These are phyloP conservation scores for Funneliformis geosporum DNA, from an alignment of 192 early-diverging fungal genomes.

Conservation along the genomic window DNA sequence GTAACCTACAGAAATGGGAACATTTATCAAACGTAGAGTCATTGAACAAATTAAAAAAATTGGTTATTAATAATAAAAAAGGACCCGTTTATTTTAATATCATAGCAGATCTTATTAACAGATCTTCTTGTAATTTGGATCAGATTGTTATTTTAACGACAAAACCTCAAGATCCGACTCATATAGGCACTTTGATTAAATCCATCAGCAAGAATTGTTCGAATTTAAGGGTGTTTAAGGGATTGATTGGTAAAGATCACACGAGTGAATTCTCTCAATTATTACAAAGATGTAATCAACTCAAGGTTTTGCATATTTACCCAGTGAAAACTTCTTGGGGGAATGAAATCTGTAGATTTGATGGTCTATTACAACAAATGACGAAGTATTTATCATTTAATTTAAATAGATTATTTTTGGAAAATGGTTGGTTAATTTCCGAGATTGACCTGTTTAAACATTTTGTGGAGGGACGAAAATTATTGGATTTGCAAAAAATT, in stretches of 20 bases:
- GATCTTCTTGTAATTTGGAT: background rate
- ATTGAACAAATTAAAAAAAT: background rate
- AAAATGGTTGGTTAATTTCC: background rate
- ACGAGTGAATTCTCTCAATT: background rate
- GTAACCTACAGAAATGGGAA: background rate
- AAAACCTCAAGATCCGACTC: background rate
- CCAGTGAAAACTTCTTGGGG: background rate
- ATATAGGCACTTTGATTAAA: background rate
- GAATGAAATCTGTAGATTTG: background rate
- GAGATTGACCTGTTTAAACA: background rate
- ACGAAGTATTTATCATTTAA: background rate
- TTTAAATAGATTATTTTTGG: background rate
- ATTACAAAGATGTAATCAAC: background rate
- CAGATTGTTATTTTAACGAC: background rate
- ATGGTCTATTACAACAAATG: background rate
- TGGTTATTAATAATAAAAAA: background rate
- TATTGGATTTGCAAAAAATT: background rate
- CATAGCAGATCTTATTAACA: background rate
- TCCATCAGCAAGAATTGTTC: background rate
- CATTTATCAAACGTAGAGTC: background rate
- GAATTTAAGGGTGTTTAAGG: background rate
- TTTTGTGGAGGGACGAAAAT: background rate
- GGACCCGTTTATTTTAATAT: background rate
- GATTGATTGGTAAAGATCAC: background rate
- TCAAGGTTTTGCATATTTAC: background rate